These are phyloP conservation scores for Phytophthora vignae DNA, from an alignment of 352 stramenopile genomes.

Conservation along the genomic window DNA sequence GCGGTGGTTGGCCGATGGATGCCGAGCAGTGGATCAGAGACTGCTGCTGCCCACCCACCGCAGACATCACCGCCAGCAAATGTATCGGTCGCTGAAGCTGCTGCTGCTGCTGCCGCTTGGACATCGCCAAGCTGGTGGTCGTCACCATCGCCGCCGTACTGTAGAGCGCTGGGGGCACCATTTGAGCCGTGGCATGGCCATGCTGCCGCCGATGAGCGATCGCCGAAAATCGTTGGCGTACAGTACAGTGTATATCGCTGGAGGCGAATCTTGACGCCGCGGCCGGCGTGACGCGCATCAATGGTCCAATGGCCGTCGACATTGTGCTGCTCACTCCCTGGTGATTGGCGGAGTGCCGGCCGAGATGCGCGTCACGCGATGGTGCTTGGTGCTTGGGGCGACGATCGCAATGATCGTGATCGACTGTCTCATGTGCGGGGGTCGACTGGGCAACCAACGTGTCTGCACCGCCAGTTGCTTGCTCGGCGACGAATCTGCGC, in stretches of 20 bases:
- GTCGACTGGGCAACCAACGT: constrained; percentile 24
- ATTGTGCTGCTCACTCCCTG: neutral
- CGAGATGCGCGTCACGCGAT: constrained; percentile 21
- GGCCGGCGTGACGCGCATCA: constrained; percentile 19
- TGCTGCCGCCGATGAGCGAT: constrained; percentile 10
- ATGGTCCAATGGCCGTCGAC: constrained; percentile 6
- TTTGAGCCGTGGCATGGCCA: neutral
- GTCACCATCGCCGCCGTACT: neutral
- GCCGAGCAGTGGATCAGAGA: neutral
- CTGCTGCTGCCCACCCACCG: neutral
- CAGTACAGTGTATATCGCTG: constrained; percentile 10
- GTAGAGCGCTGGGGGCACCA: neutral
- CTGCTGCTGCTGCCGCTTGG: neutral
- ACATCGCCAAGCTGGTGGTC: too few species aligned
- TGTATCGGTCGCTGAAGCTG: neutral
- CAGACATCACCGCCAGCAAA: neutral
- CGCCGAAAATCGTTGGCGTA: constrained; percentile 26
- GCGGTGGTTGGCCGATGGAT: neutral
- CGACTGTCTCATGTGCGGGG: constrained; percentile 32
- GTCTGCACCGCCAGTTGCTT: constrained; percentile 9
- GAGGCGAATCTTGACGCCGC: neutral
- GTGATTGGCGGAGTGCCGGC: constrained; percentile 9
- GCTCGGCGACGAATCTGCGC: constrained; percentile 30
- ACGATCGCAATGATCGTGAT: constrained; percentile 10
- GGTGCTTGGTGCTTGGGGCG: constrained; percentile 38